Evolutionary conservation across 2,329 filamentous ascomycete genomes (phyloP), one percentile per base, ranked within the genome.

Genomic region (Verticillium klebahnii): DNA sequence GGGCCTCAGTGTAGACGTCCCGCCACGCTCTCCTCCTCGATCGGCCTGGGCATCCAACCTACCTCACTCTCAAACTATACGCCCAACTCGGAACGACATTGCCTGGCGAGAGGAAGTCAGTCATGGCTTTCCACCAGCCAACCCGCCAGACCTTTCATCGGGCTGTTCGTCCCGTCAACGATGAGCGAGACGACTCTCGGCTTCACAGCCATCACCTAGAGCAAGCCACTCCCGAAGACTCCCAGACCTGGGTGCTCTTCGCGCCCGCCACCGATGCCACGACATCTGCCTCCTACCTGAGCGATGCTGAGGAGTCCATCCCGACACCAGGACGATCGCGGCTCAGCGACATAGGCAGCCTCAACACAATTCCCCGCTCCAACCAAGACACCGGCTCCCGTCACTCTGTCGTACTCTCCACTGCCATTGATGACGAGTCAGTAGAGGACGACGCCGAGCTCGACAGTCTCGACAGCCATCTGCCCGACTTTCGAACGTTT

Each of bases 201-300:
- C 52, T 61, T 36, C 64, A 62, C 19, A 58, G 72, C 73, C 62
- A 70, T 69, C 66, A 70, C 69, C 62, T 61, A 67, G 63, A 67
- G 73, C 39, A 75, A 76, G 57, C 69, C 71, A 25, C 68, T 67
- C 77, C 87, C 63, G 87, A 91, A 64, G 89, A 93, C 67, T 89
- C 91, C 14, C 90, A 95, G 75, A 94, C 96, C 84, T 99, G 95
- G 95, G 90, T 98, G 60, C 86, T 99, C 66, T 99, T 99, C 80
- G 91, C 93, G 8, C 92, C 92, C 1, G 82, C 83, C 9, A 87
- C 88, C 65, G 80, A 82, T 63, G 78, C 81, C 37, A 77, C 77
- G 56, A 84, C 82, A 3, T 89, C 90, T 23, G 83, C 83, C 12
- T 87, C 87, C 5, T 88, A 89, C 64, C 83, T 88, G 59, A 91